Conservation (phyloP, 2,329 filamentous ascomycete genomes). For the Phialophora chinensis region DNA sequence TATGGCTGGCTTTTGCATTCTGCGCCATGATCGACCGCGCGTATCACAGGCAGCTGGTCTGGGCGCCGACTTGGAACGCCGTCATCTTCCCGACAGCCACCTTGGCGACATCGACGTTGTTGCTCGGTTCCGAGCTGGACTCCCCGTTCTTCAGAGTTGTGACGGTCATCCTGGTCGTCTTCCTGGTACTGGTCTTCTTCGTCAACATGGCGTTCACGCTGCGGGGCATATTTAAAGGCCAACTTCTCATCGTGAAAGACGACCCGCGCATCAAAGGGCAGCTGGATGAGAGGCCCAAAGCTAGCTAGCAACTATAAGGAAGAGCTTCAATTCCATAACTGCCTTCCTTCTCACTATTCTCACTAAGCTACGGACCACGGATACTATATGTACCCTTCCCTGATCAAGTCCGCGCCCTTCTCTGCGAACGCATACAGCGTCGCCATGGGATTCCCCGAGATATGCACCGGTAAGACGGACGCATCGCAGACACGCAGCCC, state of each 20-base stretch:
- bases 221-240: conserved; percentile 43
- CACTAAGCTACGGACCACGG: neutral
- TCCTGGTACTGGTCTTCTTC: conserved; percentile 47
- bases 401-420: conserved; percentile 43
- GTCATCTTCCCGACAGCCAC: conserved; percentile 37
- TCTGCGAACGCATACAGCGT: conserved; percentile 45
- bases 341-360: neutral
- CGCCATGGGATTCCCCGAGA: conserved; percentile 40
- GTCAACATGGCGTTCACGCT: conserved; percentile 44
- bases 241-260: conserved; percentile 39
- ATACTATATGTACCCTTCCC: conserved; percentile 1
- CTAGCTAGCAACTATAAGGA: conserved; percentile 5
- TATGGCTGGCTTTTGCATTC: conserved; percentile 53
- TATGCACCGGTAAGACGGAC: conserved; percentile 42
- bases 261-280: conserved; percentile 26
- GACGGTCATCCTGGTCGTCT: conserved; percentile 46
- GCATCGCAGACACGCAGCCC: conserved; percentile 39
- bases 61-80: conserved; percentile 35
- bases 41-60: conserved; percentile 24
- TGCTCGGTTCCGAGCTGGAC: conserved; percentile 49
- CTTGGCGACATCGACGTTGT: conserved; percentile 37
- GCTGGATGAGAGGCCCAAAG: conserved; percentile 17
- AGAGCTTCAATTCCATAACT: neutral
- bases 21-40: conserved; percentile 30
- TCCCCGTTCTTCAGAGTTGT: conserved; percentile 49